These are phyloP conservation scores for Dictyophora rubrovolvata DNA, from an alignment of 768 basidiomycete genomes.

Conservation along the genomic window DNA sequence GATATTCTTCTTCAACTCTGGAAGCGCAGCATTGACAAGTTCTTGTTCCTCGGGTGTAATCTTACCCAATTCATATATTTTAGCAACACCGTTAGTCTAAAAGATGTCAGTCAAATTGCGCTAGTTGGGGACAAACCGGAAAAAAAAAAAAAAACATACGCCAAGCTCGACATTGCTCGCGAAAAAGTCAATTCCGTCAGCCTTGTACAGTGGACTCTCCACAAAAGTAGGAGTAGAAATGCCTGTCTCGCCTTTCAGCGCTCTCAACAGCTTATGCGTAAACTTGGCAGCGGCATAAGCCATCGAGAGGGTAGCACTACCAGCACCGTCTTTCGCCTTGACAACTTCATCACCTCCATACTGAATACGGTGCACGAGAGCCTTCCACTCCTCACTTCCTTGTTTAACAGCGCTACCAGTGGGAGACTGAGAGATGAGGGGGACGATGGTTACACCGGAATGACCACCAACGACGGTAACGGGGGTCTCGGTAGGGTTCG, in stretches of 20 bases:
- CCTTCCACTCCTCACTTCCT: conserved; percentile 59
- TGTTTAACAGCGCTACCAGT: conserved; percentile 57
- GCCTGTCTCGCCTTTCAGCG: conserved; percentile 55
- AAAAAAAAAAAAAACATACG: conserved; percentile 34
- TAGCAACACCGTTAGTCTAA: conserved; percentile 79
- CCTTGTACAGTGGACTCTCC: conserved; percentile 75
- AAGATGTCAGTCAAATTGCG: conserved; percentile 11
- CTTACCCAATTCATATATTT: conserved; percentile 77
- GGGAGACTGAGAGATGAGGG: conserved; percentile 76
- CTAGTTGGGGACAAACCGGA: background rate
- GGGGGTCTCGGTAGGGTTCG: conserved; percentile 52
- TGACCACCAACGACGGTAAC: conserved; percentile 93
- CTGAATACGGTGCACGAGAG: conserved; percentile 88
- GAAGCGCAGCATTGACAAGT: conserved; percentile 77
- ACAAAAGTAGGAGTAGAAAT: conserved; percentile 78
- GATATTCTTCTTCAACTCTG: conserved; percentile 96
- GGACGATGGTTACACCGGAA: conserved; percentile 95
- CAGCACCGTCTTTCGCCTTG: conserved; percentile 89
- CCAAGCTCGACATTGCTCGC: conserved; percentile 91
- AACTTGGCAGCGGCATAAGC: conserved; percentile 71
- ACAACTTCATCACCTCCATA: conserved; percentile 98
- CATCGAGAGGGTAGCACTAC: conserved; percentile 69
- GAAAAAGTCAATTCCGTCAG: conserved; percentile 90
- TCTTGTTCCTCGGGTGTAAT: conserved; percentile 76
- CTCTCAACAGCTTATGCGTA: conserved; percentile 49